Evolutionary conservation across 139 green algal species (phyloP).

Genomic region (Tetradesmus obliquus): DNA sequence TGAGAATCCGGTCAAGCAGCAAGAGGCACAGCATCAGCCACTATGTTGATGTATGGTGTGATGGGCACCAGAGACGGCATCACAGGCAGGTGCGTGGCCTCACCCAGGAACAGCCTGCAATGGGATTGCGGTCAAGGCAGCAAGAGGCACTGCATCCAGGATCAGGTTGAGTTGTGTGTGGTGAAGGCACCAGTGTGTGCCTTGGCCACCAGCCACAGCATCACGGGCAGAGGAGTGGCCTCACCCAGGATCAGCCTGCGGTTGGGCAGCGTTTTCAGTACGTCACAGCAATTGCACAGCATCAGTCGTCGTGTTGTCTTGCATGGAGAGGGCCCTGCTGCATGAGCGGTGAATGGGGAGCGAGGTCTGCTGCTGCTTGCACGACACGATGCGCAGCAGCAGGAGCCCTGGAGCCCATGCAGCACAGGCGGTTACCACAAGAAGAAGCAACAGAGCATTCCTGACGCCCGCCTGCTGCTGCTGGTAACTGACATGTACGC

Average conservation of each 20-base stretch:
- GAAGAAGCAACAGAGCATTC: not conserved
- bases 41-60: not conserved
- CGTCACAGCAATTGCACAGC: not conserved
- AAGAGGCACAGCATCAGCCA: not conserved
- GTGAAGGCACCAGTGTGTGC: not conserved
- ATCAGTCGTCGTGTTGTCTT: not conserved
- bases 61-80: constrained; percentile 92
- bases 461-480: not conserved
- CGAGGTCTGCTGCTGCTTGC: no score
- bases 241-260: constrained; percentile 84
- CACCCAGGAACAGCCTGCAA: constrained; percentile 82
- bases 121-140: not conserved
- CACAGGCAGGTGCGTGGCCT: constrained; percentile 88
- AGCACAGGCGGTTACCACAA: not conserved
- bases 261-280: not conserved
- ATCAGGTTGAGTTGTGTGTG: not conserved
- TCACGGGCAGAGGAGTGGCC: constrained; percentile 87
- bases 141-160: not conserved
- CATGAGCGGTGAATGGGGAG: no score
- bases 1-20: not conserved
- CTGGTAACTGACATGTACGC: not conserved
- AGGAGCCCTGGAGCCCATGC: not conserved
- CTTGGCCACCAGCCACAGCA: constrained; percentile 92
- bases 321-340: no score
- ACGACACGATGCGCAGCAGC: not conserved